Percentiles rank a stretch among this genome's conserved stretches.
Evolutionary conservation across 208 protist genomes (phyloP).

Genomic region (Crithidia fasciculata): DNA sequence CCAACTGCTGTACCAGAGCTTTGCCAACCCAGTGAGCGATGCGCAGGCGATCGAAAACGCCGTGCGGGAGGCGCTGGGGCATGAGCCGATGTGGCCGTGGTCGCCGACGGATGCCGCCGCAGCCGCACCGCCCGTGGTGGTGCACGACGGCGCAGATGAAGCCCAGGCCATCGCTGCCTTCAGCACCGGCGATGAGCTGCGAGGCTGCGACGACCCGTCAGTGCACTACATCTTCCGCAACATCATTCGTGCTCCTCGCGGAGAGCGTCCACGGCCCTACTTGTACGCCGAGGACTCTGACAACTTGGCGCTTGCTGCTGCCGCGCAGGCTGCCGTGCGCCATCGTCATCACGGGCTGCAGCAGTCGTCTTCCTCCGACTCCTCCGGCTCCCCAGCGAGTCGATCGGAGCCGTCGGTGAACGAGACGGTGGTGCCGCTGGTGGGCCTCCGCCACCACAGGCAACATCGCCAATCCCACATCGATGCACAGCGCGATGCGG

Average conservation of each 20-base stretch:
- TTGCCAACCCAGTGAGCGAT: slow-evolving; percentile 39
- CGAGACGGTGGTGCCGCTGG: neutral
- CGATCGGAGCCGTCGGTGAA: neutral
- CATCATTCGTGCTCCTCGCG: slow-evolving; percentile 29
- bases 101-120: neutral
- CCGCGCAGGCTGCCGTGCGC: slow-evolving; percentile 12
- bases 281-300: slow-evolving; percentile 8
- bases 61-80: slow-evolving; percentile 34
- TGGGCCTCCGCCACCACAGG: neutral
- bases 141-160: slow-evolving; percentile 11
- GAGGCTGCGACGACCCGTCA: slow-evolving; percentile 5
- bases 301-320: slow-evolving; percentile 5
- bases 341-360: slow-evolving; percentile 4
- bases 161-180: slow-evolving; percentile 5
- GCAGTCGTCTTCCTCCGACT: neutral
- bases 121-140: neutral
- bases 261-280: slow-evolving; percentile 16
- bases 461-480: neutral
- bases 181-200: slow-evolving; percentile 21
- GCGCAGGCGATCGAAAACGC: slow-evolving; percentile 31
- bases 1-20: slow-evolving; percentile 33
- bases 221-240: slow-evolving; percentile 41
- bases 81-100: slow-evolving; percentile 22
- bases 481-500: neutral
- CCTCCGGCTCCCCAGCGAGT: neutral